A percentile compares a stretch with the other conserved stretches of the same genome.
Evolutionary conservation across 2,329 filamentous ascomycete genomes (phyloP).

Genomic region (Clonostachys chloroleuca): DNA sequence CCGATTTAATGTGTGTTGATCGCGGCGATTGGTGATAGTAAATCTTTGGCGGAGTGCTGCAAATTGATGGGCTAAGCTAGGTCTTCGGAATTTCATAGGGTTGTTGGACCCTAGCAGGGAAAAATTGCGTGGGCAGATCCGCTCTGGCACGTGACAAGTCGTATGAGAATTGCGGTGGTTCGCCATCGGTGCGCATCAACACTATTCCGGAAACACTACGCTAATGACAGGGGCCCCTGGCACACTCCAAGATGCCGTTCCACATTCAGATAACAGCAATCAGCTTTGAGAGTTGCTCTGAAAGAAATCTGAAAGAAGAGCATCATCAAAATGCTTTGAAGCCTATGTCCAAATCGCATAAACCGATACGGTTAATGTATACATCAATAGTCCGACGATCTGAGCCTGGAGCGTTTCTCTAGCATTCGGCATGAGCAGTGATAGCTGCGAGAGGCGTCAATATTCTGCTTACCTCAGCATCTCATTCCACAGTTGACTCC

Average conservation of each 20-base stretch:
- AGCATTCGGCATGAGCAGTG: background rate
- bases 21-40: conserved; percentile 32
- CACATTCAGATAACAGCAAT: no score
- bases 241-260: no score
- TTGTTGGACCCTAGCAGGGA: conserved; percentile 31
- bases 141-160: background rate
- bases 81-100: conserved; percentile 32
- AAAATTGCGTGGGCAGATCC: conserved; percentile 1
- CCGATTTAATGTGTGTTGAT: conserved; percentile 42
- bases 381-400: no score
- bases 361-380: no score
- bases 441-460: background rate
- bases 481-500: background rate
- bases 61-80: conserved; percentile 15
- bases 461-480: background rate
- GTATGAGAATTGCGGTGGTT: background rate
- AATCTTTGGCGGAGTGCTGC: conserved; percentile 16
- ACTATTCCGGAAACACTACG: no score
- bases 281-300: no score
- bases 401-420: no score
- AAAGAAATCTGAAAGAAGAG: no score
- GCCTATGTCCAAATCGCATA: no score
- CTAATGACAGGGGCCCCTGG: no score
- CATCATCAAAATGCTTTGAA: no score
- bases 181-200: background rate